A percentile compares a stretch with the other conserved stretches of the same genome.
Evolutionary conservation across 2,329 filamentous ascomycete genomes (phyloP).

Genomic region (Dactylellina sp.): DNA sequence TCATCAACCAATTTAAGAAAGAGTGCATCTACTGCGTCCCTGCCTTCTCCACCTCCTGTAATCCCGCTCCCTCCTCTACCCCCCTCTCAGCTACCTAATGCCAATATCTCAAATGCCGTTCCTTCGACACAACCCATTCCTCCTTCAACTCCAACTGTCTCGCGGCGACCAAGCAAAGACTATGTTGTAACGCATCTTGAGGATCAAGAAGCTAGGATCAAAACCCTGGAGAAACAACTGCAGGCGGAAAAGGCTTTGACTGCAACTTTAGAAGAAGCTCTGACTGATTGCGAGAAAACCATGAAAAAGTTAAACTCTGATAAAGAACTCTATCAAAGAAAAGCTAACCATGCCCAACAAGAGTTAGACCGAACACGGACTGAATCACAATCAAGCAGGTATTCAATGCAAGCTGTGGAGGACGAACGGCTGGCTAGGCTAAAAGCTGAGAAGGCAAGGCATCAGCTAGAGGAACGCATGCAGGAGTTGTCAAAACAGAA

Average conservation of each 20-base stretch:
- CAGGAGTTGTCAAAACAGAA: constrained; percentile 87
- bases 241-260: constrained; percentile 97
- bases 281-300: constrained; percentile 85
- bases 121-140: constrained; percentile 64
- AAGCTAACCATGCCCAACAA: constrained; percentile 68
- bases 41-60: constrained; percentile 92
- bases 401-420: constrained; percentile 87
- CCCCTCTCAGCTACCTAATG: constrained; percentile 21
- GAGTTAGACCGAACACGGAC: constrained; percentile 60
- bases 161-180: constrained; percentile 85
- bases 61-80: constrained; percentile 96
- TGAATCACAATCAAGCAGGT: constrained; percentile 67
- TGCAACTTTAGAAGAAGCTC: constrained; percentile 91
- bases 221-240: constrained; percentile 95
- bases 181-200: constrained; percentile 83
- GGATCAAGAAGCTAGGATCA: constrained; percentile 93
- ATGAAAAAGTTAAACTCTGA: constrained; percentile 73
- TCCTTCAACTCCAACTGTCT: constrained; percentile 71
- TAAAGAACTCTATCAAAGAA: constrained; percentile 89
- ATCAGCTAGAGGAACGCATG: constrained; percentile 94
- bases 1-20: constrained; percentile 79
- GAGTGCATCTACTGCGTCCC: constrained; percentile 81
- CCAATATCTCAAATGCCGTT: constrained; percentile 63
- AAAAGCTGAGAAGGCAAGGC: constrained; percentile 87
- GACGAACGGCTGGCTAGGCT: constrained; percentile 94